Evolutionary conservation across 2,329 filamentous ascomycete species (phyloP).

Genomic region (Madurella fahalii): DNA sequence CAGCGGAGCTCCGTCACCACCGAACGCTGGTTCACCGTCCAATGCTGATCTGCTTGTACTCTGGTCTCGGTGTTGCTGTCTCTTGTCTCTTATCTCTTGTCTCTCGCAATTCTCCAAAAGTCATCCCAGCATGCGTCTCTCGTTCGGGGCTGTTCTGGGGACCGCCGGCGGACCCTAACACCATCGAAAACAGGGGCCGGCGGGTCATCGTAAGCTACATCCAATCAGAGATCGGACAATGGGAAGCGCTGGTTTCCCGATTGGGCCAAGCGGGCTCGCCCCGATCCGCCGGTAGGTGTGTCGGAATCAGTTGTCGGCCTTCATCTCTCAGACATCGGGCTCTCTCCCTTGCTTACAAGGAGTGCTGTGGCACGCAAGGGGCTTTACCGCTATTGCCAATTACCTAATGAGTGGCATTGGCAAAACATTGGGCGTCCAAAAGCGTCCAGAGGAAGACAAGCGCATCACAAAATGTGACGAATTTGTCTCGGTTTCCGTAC

Average conservation of each 20-base stretch:
- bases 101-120: background rate
- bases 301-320: constrained; percentile 13
- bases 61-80: background rate
- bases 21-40: background rate
- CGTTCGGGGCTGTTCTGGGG: background rate
- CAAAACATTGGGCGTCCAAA: background rate
- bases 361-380: background rate
- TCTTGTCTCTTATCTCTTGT: background rate
- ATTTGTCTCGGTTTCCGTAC: background rate
- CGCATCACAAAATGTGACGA: background rate
- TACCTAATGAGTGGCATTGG: constrained; percentile 10
- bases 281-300: constrained; percentile 18
- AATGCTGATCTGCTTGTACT: background rate
- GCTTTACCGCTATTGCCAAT: constrained; percentile 9
- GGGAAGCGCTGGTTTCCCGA: constrained; percentile 11
- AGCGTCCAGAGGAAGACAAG: background rate
- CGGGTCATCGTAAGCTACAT: background rate
- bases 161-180: constrained; percentile 3
- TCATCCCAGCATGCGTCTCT: background rate
- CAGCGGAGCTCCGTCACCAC: background rate
- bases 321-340: background rate
- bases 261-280: constrained; percentile 17
- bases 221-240: constrained; percentile 16
- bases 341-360: constrained; percentile 5
- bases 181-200: background rate